Conservation (phyloP, 306 rosid genomes). For the Calophaca sinica region DNA sequence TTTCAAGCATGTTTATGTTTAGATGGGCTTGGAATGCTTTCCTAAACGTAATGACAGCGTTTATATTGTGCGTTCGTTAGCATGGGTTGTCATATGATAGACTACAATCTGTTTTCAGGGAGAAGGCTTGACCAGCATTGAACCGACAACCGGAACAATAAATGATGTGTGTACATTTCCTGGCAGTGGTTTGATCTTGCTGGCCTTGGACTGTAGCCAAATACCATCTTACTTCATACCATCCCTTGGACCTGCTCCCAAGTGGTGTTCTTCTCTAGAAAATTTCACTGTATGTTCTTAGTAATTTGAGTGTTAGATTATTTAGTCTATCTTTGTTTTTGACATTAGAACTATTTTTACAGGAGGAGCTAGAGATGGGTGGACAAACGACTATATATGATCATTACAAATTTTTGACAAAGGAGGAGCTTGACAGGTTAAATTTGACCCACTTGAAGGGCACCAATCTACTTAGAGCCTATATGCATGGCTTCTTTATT, state of each 20-base stretch:
- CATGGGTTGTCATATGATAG: constrained; percentile 23
- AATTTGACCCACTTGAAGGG: constrained; percentile 82
- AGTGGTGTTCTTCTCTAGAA: constrained; percentile 91
- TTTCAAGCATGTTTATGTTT: constrained; percentile 12
- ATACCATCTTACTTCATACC: constrained; percentile 93
- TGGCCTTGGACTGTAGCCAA: constrained; percentile 87
- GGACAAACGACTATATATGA: constrained; percentile 79
- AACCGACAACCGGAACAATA: constrained; percentile 77
- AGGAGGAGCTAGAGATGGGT: constrained; percentile 89
- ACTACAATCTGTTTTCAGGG: constrained; percentile 63
- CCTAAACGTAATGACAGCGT: not conserved
- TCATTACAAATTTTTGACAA: constrained; percentile 78
- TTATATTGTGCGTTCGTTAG: constrained; percentile 11
- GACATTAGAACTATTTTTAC: constrained; percentile 47
- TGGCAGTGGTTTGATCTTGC: constrained; percentile 86
- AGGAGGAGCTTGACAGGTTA: constrained; percentile 86
- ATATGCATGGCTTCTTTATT: constrained; percentile 89
- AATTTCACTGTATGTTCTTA: constrained; percentile 74
- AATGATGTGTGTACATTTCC: constrained; percentile 83
- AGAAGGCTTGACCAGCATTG: constrained; percentile 94
- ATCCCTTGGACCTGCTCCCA: constrained; percentile 96
- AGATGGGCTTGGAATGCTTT: constrained; percentile 27
- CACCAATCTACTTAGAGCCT: constrained; percentile 78
- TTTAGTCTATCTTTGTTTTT: constrained; percentile 29
- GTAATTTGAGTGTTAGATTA: constrained; percentile 39